Conservation (phyloP, 1,139 yeast genomes). For the Geotrichum bryndzae region DNA sequence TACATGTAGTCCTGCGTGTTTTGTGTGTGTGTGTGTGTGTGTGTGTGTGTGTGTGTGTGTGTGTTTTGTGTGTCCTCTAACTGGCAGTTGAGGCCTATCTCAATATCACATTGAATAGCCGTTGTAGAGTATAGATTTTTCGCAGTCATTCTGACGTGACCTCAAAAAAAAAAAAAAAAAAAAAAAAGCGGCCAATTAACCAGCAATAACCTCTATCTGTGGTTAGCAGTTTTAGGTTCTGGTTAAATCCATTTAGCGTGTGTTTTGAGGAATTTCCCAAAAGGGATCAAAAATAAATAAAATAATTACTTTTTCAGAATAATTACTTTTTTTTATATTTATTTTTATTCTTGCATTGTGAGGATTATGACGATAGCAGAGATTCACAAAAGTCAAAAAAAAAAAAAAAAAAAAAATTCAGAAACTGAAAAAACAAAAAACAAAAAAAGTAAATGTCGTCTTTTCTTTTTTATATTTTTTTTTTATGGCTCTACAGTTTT, state of each 20-base stretch:
- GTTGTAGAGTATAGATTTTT: background rate
- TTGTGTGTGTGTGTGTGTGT: background rate
- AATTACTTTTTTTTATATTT: conserved; percentile 3
- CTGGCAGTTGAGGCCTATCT: background rate
- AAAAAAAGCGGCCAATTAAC: background rate
- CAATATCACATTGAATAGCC: background rate
- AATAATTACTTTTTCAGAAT: background rate
- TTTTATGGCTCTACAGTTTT: background rate
- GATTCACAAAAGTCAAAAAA: background rate
- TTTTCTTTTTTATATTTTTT: background rate
- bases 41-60: background rate
- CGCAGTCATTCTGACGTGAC: background rate
- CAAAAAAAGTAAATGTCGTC: background rate
- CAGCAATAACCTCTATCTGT: background rate
- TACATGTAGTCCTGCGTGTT: background rate
- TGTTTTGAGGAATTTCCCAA: background rate
- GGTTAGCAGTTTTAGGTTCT: background rate
- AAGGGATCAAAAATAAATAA: background rate
- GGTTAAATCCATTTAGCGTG: background rate
- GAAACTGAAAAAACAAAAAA: background rate
- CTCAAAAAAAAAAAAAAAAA: background rate
- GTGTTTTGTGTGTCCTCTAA: background rate
- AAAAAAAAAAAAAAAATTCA: background rate
- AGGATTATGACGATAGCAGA: background rate
- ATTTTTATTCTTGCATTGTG: background rate